Conservation (phyloP, 139 green algal species). For the Mychonastes homosphaera region DNA sequence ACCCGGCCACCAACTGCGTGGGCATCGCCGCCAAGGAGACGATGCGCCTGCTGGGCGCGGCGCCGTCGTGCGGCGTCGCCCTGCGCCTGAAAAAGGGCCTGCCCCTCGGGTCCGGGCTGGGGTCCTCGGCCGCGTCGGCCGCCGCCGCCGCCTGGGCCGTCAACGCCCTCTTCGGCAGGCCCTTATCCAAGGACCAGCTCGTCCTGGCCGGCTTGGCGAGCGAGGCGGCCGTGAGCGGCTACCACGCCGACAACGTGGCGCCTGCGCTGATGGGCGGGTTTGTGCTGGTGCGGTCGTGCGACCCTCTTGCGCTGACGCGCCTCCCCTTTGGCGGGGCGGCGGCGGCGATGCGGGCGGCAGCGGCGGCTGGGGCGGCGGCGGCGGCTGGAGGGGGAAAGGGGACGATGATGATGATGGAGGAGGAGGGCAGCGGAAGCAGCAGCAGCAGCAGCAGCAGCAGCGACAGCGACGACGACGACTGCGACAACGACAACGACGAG, state of each 20-base stretch:
- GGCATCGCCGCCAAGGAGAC: conserved; percentile 83
- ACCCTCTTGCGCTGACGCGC: conserved; percentile 35
- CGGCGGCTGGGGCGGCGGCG: no score
- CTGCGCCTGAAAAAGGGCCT: conserved; percentile 86
- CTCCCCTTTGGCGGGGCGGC: conserved; percentile 35
- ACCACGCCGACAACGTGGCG: conserved; percentile 95
- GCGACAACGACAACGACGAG: conserved; percentile 7
- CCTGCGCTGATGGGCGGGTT: conserved; percentile 89
- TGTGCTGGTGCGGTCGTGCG: conserved; percentile 69
- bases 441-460: no score
- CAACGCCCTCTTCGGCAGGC: conserved; percentile 84
- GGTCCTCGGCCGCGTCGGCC: conserved; percentile 78
- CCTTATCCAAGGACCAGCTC: conserved; percentile 64
- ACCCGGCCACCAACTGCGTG: conserved; percentile 77
- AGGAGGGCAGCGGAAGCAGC: no score
- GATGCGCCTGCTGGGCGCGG: conserved; percentile 73
- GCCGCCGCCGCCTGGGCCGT: conserved; percentile 76
- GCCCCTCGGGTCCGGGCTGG: conserved; percentile 84
- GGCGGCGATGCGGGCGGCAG: no score
- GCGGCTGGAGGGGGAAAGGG: no score
- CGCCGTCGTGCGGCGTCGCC: conserved; percentile 58
- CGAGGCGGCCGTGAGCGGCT: conserved; percentile 84
- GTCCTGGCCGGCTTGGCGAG: conserved; percentile 69
- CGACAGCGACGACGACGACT: background rate
- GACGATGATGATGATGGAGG: no score